A percentile compares a stretch with the other conserved stretches of the same genome.
Conservation (phyloP, 108 stramenopile genomes). For the Phaeodactylum tricornutum region DNA sequence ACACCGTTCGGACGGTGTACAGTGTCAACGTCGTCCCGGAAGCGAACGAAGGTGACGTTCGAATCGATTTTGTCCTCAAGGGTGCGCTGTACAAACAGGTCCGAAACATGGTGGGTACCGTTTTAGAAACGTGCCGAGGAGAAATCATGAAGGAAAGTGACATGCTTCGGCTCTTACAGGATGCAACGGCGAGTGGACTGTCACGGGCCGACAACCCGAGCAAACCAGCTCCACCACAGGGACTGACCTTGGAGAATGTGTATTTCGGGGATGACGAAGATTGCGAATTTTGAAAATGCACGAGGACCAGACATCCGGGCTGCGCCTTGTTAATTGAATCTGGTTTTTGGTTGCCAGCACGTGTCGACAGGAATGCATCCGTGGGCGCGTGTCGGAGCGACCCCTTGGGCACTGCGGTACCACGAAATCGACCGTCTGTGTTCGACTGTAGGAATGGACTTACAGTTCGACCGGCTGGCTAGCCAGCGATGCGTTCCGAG, state of each 20-base stretch:
- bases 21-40: constrained; percentile 47
- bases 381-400: too few species aligned
- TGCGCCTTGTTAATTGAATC: too few species aligned
- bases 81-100: constrained; percentile 86
- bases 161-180: constrained; percentile 35
- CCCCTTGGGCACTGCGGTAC: too few species aligned
- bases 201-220: constrained; percentile 49
- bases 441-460: too few species aligned
- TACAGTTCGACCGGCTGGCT: too few species aligned
- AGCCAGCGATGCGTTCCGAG: too few species aligned
- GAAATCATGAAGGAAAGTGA: constrained; percentile 25
- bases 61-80: constrained; percentile 60
- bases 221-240: constrained; percentile 75
- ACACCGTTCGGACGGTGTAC: constrained; percentile 59
- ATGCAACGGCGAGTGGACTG: background rate
- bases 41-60: constrained; percentile 28
- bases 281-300: constrained; percentile 1
- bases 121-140: constrained; percentile 51
- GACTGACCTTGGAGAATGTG: constrained; percentile 75
- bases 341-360: too few species aligned
- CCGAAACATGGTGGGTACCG: constrained; percentile 79
- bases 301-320: too few species aligned
- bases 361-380: too few species aligned
- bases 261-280: constrained; percentile 46
- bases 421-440: too few species aligned